phyloP scores from a whole-genome alignment of 495 filamentous ascomycete species.

The Penicillium salamii region DNA sequence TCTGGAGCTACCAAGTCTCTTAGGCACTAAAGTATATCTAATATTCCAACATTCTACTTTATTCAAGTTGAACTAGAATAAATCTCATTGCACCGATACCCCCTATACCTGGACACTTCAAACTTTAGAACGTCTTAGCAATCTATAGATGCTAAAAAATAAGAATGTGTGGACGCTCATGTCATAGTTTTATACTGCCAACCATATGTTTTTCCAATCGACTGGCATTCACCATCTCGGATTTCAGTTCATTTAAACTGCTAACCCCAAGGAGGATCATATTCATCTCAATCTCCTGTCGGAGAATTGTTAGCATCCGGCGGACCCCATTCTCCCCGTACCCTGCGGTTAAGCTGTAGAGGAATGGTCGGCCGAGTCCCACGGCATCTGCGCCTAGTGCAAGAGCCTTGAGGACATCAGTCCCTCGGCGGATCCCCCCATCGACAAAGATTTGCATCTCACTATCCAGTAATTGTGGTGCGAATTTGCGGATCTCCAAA shows the following conservation, averaged over 20 bases:
- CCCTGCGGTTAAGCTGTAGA: conserved; percentile 75
- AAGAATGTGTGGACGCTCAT: no score
- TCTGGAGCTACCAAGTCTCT: no score
- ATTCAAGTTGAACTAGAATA: no score
- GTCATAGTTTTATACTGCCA: conserved; percentile 34
- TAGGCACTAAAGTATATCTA: no score
- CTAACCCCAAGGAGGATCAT: conserved; percentile 38
- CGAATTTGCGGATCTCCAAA: conserved; percentile 71
- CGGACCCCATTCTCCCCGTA: conserved; percentile 37
- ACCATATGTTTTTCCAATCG: conserved; percentile 37
- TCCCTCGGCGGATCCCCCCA: conserved; percentile 77
- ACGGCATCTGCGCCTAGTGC: conserved; percentile 83
- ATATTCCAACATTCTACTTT: no score
- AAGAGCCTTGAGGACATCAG: conserved; percentile 85
- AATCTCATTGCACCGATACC: no score
- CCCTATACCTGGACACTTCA: no score
- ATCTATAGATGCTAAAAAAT: no score
- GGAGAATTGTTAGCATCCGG: conserved; percentile 30
- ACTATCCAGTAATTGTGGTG: conserved; percentile 47
- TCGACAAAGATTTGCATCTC: conserved; percentile 81
- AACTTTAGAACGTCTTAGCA: no score
- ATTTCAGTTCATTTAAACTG: conserved; percentile 23
- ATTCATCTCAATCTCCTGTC: conserved; percentile 38
- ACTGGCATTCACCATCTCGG: conserved; percentile 35
- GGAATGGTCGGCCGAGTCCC: conserved; percentile 79